Percentiles rank a stretch among this genome's conserved stretches.
These are phyloP conservation scores for Tripterygium wilfordii DNA, from an alignment of 177 flowering plant species.

Conservation along the genomic window DNA sequence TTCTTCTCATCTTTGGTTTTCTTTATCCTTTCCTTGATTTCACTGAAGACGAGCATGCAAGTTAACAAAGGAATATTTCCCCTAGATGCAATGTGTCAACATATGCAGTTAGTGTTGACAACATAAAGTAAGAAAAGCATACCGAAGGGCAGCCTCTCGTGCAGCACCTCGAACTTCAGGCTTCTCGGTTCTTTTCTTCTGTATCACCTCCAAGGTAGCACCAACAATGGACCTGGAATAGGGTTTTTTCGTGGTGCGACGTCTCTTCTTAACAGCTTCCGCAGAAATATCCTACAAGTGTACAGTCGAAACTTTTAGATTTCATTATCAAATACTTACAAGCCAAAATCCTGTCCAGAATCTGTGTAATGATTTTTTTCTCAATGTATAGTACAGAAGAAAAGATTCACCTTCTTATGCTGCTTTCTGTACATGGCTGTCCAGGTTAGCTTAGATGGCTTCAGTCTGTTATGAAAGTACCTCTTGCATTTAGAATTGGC, in stretches of 20 bases:
- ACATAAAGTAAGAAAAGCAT: slow-evolving; percentile 1
- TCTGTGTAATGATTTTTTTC: no score
- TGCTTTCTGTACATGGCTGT: slow-evolving; percentile 64
- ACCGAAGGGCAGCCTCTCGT: slow-evolving; percentile 47
- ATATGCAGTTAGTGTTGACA: background rate
- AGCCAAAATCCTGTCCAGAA: no score
- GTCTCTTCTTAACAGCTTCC: slow-evolving; percentile 42
- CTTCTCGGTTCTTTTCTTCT: slow-evolving; percentile 42
- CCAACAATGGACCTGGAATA: slow-evolving; percentile 49
- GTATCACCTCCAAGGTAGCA: slow-evolving; percentile 49
- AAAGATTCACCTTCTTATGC: slow-evolving; percentile 43
- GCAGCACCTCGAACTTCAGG: slow-evolving; percentile 52
- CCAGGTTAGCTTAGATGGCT: slow-evolving; percentile 63
- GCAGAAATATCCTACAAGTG: slow-evolving; percentile 31
- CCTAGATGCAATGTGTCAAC: no score
- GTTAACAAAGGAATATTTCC: background rate
- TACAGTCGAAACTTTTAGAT: no score
- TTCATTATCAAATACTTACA: no score
- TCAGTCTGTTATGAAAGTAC: slow-evolving; percentile 52
- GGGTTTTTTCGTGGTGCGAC: slow-evolving; percentile 41
- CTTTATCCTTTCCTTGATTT: slow-evolving; percentile 32
- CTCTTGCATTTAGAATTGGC: slow-evolving; percentile 58
- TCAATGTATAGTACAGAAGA: no score
- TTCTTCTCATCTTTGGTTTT: slow-evolving; percentile 35
- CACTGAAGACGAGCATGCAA: slow-evolving; percentile 10